Conservation (phyloP, 352 stramenopile genomes). For the Phytophthora tubulina region DNA sequence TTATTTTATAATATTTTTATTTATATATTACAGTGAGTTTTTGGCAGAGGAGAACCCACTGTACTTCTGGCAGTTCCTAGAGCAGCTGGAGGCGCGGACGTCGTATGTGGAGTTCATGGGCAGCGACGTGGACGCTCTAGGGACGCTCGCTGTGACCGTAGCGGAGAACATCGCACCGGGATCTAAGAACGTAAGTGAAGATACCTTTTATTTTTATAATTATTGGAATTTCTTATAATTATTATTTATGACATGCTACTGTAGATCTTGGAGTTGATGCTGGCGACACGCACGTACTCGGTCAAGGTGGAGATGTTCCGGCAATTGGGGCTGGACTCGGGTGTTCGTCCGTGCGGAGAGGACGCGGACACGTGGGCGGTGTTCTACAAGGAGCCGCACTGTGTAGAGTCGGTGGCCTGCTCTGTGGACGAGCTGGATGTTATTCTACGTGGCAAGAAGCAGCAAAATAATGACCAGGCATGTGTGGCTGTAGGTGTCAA, state of each 20-base stretch:
- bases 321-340: constrained; percentile 81
- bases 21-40: constrained; percentile 61
- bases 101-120: constrained; percentile 45
- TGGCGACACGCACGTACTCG: constrained; percentile 82
- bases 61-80: constrained; percentile 84
- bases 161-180: constrained; percentile 68
- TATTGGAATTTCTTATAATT: constrained; percentile 5
- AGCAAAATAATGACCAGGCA: constrained; percentile 37
- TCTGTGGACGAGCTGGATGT: constrained; percentile 56
- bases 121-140: constrained; percentile 59
- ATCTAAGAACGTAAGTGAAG: constrained; percentile 62
- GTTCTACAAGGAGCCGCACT: constrained; percentile 73
- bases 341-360: constrained; percentile 59
- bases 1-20: constrained; percentile 11
- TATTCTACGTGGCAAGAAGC: constrained; percentile 40
- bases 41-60: constrained; percentile 80
- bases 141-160: constrained; percentile 58
- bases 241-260: constrained; percentile 23
- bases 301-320: constrained; percentile 88
- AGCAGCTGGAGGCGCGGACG: constrained; percentile 50
- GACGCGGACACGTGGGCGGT: constrained; percentile 74
- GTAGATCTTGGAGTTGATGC: constrained; percentile 83
- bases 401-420: constrained; percentile 73
- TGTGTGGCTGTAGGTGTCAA: constrained; percentile 76
- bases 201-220: constrained; percentile 14